phyloP scores from a whole-genome alignment of 2,329 filamentous ascomycete genomes.

The Tolypocladium album region DNA sequence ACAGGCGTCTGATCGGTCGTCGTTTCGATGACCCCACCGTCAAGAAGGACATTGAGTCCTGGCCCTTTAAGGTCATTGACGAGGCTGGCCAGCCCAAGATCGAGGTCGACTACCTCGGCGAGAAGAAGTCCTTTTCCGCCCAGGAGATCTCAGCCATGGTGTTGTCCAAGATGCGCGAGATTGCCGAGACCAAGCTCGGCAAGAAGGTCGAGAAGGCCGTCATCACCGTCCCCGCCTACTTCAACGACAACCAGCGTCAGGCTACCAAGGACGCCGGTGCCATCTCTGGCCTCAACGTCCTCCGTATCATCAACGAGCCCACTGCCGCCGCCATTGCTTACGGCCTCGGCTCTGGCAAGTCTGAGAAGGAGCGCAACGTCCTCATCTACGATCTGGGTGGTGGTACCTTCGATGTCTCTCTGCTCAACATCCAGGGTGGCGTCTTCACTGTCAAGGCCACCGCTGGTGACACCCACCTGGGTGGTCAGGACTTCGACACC shows the following conservation, averaged over 20 bases:
- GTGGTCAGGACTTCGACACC: constrained; percentile 94
- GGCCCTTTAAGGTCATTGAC: constrained; percentile 98
- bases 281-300: constrained; percentile 93
- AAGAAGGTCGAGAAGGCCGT: constrained; percentile 99
- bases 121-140: constrained; percentile 92
- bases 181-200: constrained; percentile 94
- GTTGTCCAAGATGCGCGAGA: constrained; percentile 99
- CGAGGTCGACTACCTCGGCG: constrained; percentile 88
- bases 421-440: constrained; percentile 97
- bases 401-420: constrained; percentile 99
- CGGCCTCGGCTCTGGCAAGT: constrained; percentile 90
- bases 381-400: constrained; percentile 99
- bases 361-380: constrained; percentile 95
- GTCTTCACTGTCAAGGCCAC: constrained; percentile 99
- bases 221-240: constrained; percentile 98
- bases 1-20: constrained; percentile 91
- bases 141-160: constrained; percentile 99
- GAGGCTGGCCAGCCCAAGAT: constrained; percentile 82
- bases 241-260: constrained; percentile 99
- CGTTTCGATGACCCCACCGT: constrained; percentile 91
- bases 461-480: constrained; percentile 92
- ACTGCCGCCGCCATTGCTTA: constrained; percentile 97
- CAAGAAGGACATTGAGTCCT: constrained; percentile 98
- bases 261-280: constrained; percentile 98
- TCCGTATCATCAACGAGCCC: constrained; percentile 99